phyloP scores from a whole-genome alignment of 768 basidiomycete genomes.

The Saitozyma podzolica region DNA sequence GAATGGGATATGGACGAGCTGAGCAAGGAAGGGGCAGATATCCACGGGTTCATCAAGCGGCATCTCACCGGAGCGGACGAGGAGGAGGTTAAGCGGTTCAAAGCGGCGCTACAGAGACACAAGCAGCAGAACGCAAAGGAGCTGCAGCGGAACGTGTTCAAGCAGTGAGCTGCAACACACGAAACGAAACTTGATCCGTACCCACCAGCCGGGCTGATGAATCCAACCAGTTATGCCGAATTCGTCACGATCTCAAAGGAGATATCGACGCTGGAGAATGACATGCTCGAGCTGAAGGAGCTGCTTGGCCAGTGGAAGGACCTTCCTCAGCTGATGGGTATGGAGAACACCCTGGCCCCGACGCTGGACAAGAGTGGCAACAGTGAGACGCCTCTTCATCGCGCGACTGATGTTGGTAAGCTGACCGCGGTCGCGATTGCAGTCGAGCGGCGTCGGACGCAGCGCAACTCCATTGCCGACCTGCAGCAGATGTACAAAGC shows the following conservation, averaged over 20 bases:
- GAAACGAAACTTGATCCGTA: no score
- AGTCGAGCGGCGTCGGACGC: conserved; percentile 62
- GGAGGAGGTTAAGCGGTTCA: conserved; percentile 52
- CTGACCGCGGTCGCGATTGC: conserved; percentile 51
- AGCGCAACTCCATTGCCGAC: conserved; percentile 92
- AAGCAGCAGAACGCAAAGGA: conserved; percentile 80
- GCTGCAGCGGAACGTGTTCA: conserved; percentile 88
- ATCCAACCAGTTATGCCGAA: conserved; percentile 75
- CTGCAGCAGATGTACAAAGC: conserved; percentile 89
- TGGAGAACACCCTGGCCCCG: conserved; percentile 62
- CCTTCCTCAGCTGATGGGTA: conserved; percentile 88
- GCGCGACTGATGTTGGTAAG: conserved; percentile 31
- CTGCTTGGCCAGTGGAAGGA: conserved; percentile 91
- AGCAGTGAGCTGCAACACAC: conserved; percentile 63
- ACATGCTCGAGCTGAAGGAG: conserved; percentile 95
- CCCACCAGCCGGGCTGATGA: conserved; percentile 1
- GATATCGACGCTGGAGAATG: conserved; percentile 91
- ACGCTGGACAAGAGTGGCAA: conserved; percentile 45
- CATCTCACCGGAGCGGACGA: conserved; percentile 50
- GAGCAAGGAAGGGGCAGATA: conserved; percentile 78
- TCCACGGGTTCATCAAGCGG: conserved; percentile 65
- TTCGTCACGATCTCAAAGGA: conserved; percentile 97
- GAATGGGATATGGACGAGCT: conserved; percentile 63
- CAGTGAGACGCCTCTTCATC: conserved; percentile 17
- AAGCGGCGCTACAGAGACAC: conserved; percentile 60